Evolutionary conservation across 495 filamentous ascomycete genomes (phyloP).

Genomic region (Aspergillus sclerotioniger): DNA sequence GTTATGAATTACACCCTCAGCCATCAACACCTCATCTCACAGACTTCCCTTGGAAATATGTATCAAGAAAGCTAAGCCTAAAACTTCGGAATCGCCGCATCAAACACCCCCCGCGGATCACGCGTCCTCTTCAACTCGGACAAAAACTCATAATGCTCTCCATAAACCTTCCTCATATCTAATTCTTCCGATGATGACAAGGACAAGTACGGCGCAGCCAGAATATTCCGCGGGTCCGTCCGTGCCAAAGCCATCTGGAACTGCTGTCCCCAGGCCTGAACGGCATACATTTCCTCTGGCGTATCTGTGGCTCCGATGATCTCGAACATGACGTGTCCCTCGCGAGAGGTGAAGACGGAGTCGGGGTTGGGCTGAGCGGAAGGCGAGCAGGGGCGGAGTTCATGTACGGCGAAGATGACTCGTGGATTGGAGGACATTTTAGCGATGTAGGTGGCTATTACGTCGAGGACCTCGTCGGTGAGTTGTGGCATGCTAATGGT

Average conservation of each 20-base stretch:
- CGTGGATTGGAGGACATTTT: neutral
- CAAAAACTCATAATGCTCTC: neutral
- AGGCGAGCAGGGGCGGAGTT: neutral
- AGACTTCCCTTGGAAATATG: no score
- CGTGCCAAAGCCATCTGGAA: neutral
- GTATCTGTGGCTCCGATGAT: neutral
- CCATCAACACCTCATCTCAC: no score
- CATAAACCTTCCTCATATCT: neutral
- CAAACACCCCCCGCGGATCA: neutral
- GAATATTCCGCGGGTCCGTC: neutral
- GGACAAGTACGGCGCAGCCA: neutral
- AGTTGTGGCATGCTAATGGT: neutral
- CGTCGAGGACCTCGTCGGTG: neutral
- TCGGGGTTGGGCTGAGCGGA: neutral
- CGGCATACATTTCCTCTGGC: neutral
- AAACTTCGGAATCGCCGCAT: neutral
- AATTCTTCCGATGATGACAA: neutral
- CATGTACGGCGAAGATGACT: neutral
- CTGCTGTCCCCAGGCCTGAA: neutral
- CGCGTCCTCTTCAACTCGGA: neutral
- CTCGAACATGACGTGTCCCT: conserved; percentile 1
- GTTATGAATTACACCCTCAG: no score
- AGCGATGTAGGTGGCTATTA: neutral
- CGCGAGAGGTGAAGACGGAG: neutral
- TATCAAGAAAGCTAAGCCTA: neutral